Evolutionary conservation across 257 asterid genomes (phyloP).

Genomic region (Gentiana macrophylla): DNA sequence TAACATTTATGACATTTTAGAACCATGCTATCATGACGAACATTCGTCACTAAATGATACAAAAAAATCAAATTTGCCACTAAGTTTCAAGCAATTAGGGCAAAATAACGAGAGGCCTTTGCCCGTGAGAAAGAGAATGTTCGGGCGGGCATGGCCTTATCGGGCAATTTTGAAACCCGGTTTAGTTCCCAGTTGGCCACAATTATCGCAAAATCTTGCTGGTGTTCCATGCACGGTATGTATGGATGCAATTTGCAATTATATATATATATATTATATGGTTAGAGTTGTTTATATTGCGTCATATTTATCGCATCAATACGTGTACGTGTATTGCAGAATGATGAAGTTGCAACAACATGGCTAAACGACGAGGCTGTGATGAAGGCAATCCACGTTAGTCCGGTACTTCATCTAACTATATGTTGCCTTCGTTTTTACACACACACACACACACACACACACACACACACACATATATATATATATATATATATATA

Average conservation of each 20-base stretch:
- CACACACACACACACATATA: no score
- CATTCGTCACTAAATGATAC: neutral
- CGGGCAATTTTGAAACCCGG: slow-evolving; percentile 46
- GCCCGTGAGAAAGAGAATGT: slow-evolving; percentile 43
- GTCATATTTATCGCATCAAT: no score
- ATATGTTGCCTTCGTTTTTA: neutral
- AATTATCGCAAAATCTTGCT: slow-evolving; percentile 9
- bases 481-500: no score
- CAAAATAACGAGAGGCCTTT: slow-evolving; percentile 32
- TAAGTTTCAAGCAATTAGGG: slow-evolving; percentile 43
- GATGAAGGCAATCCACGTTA: slow-evolving; percentile 39
- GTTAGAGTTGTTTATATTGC: no score
- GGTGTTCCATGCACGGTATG: slow-evolving; percentile 37
- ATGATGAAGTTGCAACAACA: slow-evolving; percentile 32
- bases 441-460: no score
- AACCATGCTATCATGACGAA: slow-evolving; percentile 37
- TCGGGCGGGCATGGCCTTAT: slow-evolving; percentile 59
- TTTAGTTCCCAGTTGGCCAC: slow-evolving; percentile 35
- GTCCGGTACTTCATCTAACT: slow-evolving; percentile 22
- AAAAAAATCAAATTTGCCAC: slow-evolving; percentile 24
- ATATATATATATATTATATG: no score
- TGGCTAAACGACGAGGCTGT: slow-evolving; percentile 44
- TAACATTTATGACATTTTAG: slow-evolving; percentile 36
- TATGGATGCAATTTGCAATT: no score
- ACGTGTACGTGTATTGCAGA: slow-evolving; percentile 11